These are phyloP conservation scores for Microthlaspi erraticum DNA, from an alignment of 345 rosid genomes.

Conservation along the genomic window DNA sequence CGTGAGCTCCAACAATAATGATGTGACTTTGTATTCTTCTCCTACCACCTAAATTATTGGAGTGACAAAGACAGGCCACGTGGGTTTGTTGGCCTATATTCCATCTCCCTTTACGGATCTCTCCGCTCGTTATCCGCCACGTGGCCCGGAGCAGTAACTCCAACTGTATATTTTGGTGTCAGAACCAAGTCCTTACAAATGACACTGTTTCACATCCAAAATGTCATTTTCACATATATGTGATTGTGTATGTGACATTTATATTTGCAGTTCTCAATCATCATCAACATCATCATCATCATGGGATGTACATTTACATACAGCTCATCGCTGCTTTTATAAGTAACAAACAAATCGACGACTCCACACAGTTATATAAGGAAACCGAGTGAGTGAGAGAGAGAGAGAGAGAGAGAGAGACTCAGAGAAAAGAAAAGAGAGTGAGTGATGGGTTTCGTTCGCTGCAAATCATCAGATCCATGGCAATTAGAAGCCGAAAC, in stretches of 20 bases:
- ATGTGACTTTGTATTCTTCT: conserved; percentile 35
- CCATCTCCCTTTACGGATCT: conserved; percentile 18
- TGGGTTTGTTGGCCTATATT: conserved; percentile 41
- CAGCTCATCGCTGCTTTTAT: conserved; percentile 24
- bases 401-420: background rate
- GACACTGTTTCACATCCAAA: conserved; percentile 18
- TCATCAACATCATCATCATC: background rate
- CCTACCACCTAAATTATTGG: conserved; percentile 32
- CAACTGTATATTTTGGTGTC: conserved; percentile 31
- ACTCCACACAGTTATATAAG: conserved; percentile 9
- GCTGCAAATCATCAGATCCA: conserved; percentile 30
- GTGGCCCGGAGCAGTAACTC: background rate
- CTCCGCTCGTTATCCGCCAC: conserved; percentile 20
- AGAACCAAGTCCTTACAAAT: conserved; percentile 13
- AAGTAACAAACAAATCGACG: conserved; percentile 23
- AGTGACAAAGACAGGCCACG: conserved; percentile 33
- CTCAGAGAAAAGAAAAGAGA: background rate
- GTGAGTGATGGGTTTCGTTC: conserved; percentile 18
- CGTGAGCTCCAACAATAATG: conserved; percentile 35
- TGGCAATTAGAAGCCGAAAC: background rate
- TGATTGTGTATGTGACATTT: background rate
- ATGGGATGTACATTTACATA: conserved; percentile 1
- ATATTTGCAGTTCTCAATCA: background rate
- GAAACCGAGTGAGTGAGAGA: background rate
- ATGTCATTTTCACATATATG: background rate